Evolutionary conservation across 352 stramenopile species (phyloP), one percentile per base, ranked within the genome.

Genomic region (Nothophytophthora sp.): DNA sequence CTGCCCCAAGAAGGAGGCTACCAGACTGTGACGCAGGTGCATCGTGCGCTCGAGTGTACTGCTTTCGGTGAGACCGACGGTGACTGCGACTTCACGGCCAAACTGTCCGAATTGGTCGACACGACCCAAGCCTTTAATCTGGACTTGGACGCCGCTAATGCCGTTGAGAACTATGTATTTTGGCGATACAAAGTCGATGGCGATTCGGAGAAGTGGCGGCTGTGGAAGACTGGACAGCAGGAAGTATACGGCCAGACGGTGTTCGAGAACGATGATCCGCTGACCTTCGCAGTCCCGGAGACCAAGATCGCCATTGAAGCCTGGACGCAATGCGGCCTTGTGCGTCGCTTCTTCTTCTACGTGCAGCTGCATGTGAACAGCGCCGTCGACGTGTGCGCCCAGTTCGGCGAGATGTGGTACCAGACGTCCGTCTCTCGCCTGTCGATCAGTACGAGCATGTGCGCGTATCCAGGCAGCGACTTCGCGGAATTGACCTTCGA

Each of bases 391-490:
- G 60, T 90, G 11, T 86, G 74, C 40, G 61, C 86, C 12, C 58
- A 70, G 15, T 86, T 88, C 38, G 47, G 57, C 33, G 55, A 64
- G n/a, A 85, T 90, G 79, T 90, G 76, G 76, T 90, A 90, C 52
- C 73, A 90, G 55, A 73, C 55, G 10, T 60, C 55, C 0, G 55
- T 70, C 12, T 70, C 64, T 36, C 61, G 57, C 23, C 53, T 73
- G 5, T 64, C 67, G 20, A 61, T 77, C 34, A 23, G 35, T 2
- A 45, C 37, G 22, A 37, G 52, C 7, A 70, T 88, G 28, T 88
- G 77, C 48, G 68, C 73, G 37, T 81, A 84, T 49, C 58, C 60
- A 13, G 50, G 73, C 23, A 88, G 74, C 20, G 73, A 88, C 47
- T 88, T 88, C 50, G 75, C 72, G 5, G 70, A 86, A 55, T 47